These are phyloP conservation scores for Suillus clintonianus DNA, from an alignment of 768 basidiomycete species.

Conservation along the genomic window DNA sequence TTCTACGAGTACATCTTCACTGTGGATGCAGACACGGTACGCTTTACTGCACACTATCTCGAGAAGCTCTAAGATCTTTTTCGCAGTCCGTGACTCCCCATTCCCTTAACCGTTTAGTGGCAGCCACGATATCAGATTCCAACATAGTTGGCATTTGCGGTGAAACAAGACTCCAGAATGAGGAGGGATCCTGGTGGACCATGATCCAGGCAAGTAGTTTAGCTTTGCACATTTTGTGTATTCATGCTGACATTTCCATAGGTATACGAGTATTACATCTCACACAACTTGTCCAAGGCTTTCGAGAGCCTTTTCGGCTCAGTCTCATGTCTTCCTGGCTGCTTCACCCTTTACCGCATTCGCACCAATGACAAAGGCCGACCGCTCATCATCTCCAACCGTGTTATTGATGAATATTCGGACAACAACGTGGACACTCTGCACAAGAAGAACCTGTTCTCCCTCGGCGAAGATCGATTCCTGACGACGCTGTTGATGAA, in stretches of 20 bases:
- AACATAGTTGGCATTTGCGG: constrained; percentile 70
- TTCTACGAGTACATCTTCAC: constrained; percentile 78
- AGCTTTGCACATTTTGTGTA: neutral
- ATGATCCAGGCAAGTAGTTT: constrained; percentile 61
- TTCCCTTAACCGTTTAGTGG: constrained; percentile 70
- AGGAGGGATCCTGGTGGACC: constrained; percentile 72
- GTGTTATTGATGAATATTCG: constrained; percentile 69
- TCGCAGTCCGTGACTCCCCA: constrained; percentile 59
- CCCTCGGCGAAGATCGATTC: constrained; percentile 72
- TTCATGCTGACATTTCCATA: constrained; percentile 21
- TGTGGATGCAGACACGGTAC: constrained; percentile 67
- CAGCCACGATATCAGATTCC: constrained; percentile 58
- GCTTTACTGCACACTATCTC: constrained; percentile 9
- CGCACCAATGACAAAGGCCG: constrained; percentile 74
- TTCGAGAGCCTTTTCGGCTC: constrained; percentile 72
- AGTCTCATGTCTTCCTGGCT: constrained; percentile 73
- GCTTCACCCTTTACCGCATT: constrained; percentile 71
- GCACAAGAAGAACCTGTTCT: constrained; percentile 72
- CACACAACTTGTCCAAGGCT: constrained; percentile 66
- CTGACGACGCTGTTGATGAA: constrained; percentile 69
- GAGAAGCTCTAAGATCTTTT: constrained; percentile 14
- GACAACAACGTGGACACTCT: constrained; percentile 67
- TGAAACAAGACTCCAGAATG: constrained; percentile 69
- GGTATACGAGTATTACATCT: constrained; percentile 73
- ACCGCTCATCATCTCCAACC: constrained; percentile 71